These are phyloP conservation scores for Lumnitzera littorea DNA, from an alignment of 345 rosid species.

Conservation along the genomic window DNA sequence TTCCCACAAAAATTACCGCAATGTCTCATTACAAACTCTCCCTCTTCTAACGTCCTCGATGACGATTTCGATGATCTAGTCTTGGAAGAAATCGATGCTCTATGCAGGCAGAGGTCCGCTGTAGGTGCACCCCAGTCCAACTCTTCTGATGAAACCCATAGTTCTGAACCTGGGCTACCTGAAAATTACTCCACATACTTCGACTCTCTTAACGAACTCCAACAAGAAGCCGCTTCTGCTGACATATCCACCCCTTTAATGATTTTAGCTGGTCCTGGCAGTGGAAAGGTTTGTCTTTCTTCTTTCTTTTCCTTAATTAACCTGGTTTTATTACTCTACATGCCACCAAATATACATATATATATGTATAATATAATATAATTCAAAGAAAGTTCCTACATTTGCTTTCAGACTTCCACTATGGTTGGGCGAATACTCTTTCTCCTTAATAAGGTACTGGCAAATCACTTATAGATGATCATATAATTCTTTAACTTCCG, in stretches of 20 bases:
- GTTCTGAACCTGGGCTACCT: constrained; percentile 33
- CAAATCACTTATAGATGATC: constrained; percentile 8
- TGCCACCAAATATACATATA: constrained; percentile 8
- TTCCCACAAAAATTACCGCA: constrained; percentile 1
- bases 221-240: constrained; percentile 78
- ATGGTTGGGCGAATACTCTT: constrained; percentile 91
- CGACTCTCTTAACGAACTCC: constrained; percentile 68
- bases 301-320: constrained; percentile 1
- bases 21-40: too few species aligned
- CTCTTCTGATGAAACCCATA: constrained; percentile 1
- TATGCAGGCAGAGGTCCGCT: constrained; percentile 48
- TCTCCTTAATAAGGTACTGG: constrained; percentile 63
- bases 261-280: constrained; percentile 97
- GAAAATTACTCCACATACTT: constrained; percentile 55
- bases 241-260: constrained; percentile 67
- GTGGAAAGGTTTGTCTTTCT: constrained; percentile 70
- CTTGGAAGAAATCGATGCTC: constrained; percentile 59
- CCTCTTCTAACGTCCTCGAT: constrained; percentile 38
- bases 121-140: background rate
- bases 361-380: background rate
- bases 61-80: constrained; percentile 67
- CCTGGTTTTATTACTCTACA: constrained; percentile 3
- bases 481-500: constrained; percentile 2
- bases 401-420: constrained; percentile 64
- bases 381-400: too few species aligned